A percentile compares a stretch with the other conserved stretches of the same genome.
Evolutionary conservation across 2,329 filamentous ascomycete genomes (phyloP).

Genomic region (Sclerotinia nivalis): DNA sequence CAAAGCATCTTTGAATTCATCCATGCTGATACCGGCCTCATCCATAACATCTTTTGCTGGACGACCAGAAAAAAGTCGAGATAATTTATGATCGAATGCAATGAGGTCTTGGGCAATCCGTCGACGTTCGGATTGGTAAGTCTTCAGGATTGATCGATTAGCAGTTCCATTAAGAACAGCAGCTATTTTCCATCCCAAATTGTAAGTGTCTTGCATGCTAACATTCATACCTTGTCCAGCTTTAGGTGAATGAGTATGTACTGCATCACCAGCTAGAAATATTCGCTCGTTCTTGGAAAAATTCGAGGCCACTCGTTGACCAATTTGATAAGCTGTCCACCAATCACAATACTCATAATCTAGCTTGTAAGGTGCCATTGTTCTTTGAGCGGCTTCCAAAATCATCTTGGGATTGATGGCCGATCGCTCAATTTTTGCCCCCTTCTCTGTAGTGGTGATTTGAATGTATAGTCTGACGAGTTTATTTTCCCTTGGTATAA

Average conservation of each 20-base stretch:
- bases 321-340: conserved; percentile 62
- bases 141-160: conserved; percentile 55
- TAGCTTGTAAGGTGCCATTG: conserved; percentile 66
- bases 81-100: conserved; percentile 59
- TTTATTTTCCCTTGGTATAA: conserved; percentile 59
- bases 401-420: conserved; percentile 65
- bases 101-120: conserved; percentile 67
- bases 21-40: conserved; percentile 59
- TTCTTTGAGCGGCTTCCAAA: conserved; percentile 61
- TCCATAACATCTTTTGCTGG: conserved; percentile 48
- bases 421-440: conserved; percentile 51
- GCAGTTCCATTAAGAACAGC: conserved; percentile 38
- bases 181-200: conserved; percentile 60
- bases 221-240: conserved; percentile 63
- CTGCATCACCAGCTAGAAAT: conserved; percentile 54
- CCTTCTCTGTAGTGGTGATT: conserved; percentile 26
- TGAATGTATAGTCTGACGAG: conserved; percentile 58
- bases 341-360: conserved; percentile 63
- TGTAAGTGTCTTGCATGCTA: conserved; percentile 62
- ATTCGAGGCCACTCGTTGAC: conserved; percentile 58
- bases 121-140: conserved; percentile 63
- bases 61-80: conserved; percentile 57
- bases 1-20: conserved; percentile 62
- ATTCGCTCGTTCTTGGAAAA: conserved; percentile 47
- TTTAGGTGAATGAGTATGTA: conserved; percentile 61